These are phyloP conservation scores for Colletotrichum sp. DNA, from an alignment of 2,329 filamentous ascomycete genomes.

Conservation along the genomic window DNA sequence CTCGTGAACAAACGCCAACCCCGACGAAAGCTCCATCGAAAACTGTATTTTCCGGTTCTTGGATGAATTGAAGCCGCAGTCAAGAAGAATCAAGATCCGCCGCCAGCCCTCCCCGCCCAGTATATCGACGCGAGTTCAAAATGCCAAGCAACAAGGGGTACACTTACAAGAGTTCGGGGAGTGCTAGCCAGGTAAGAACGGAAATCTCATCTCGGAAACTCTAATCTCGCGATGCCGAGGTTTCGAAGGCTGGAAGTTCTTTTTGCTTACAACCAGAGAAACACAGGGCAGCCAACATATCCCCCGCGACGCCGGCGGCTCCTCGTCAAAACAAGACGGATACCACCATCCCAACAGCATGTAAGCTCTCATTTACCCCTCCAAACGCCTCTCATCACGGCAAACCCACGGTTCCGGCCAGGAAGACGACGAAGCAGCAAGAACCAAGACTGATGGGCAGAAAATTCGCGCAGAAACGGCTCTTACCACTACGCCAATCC, in stretches of 20 bases:
- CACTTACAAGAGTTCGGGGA: constrained; percentile 57
- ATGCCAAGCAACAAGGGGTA: constrained; percentile 34
- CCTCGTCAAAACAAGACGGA: constrained; percentile 59
- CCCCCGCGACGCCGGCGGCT: constrained; percentile 64
- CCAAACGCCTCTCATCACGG: neutral
- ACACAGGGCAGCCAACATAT: constrained; percentile 71
- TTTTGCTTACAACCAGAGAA: neutral
- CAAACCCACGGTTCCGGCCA: neutral
- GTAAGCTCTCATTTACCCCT: constrained; percentile 37
- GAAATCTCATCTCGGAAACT: neutral
- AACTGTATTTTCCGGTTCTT: neutral
- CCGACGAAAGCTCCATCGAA: neutral
- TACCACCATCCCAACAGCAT: constrained; percentile 70
- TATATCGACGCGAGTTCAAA: neutral
- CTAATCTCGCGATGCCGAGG: neutral
- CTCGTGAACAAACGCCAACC: neutral
- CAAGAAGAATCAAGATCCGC: neutral
- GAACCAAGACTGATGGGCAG: neutral
- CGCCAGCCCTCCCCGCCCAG: neutral
- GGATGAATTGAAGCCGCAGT: neutral
- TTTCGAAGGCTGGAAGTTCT: fast-evolving
- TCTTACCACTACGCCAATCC: constrained; percentile 78
- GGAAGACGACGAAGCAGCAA: neutral
- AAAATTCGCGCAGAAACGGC: constrained; percentile 51
- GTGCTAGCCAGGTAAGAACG: constrained; percentile 64